Conservation (phyloP, 2,329 filamentous ascomycete genomes). For the Dactylonectria macrodidyma region DNA sequence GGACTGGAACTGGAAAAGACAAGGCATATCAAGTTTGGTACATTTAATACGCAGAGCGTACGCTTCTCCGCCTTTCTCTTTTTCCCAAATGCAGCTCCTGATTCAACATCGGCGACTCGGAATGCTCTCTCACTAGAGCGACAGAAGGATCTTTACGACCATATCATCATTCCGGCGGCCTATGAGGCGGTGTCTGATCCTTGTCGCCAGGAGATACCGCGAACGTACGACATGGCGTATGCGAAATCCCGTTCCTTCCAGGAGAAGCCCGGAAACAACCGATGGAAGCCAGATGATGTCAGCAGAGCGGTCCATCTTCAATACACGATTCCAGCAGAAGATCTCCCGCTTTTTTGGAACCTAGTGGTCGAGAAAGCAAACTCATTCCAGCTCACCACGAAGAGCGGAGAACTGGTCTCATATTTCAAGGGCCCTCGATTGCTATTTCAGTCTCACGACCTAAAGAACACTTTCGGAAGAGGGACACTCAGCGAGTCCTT, state of each 20-base stretch:
- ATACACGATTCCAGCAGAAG: too few species aligned
- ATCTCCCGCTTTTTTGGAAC: too few species aligned
- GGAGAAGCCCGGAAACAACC: neutral
- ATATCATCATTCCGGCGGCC: slow-evolving; percentile 18
- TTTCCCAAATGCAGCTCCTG: too few species aligned
- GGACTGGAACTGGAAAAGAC: slow-evolving; percentile 12
- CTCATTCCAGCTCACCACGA: too few species aligned
- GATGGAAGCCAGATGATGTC: too few species aligned
- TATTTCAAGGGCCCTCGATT: neutral
- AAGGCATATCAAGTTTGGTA: neutral
- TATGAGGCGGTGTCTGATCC: neutral
- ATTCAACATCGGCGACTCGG: neutral
- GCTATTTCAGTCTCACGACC: neutral
- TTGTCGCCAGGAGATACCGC: too few species aligned
- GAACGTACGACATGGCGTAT: neutral
- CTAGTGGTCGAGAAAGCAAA: too few species aligned
- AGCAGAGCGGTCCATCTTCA: too few species aligned
- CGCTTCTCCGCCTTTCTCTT: neutral
- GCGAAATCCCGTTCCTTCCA: neutral
- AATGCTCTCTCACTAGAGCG: slow-evolving; percentile 19
- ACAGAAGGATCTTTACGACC: slow-evolving; percentile 17
- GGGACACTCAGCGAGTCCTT: too few species aligned
- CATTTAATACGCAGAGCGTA: too few species aligned
- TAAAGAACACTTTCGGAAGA: too few species aligned
- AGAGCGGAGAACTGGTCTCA: too few species aligned